phyloP scores from a whole-genome alignment of 1,284 basidiomycete genomes.

The Trametes sp. region DNA sequence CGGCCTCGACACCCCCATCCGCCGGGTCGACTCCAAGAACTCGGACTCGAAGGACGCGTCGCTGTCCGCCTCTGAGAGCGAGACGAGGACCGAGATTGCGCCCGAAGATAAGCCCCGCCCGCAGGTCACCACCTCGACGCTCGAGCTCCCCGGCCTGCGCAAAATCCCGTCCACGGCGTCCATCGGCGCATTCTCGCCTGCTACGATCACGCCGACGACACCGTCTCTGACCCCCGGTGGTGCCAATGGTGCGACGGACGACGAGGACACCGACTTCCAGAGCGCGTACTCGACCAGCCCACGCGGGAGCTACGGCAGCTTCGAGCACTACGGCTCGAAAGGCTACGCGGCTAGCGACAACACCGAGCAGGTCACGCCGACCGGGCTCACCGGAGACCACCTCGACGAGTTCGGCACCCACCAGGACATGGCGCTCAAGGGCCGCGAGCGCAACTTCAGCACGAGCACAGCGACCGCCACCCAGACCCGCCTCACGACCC shows the following conservation, averaged over 20 bases:
- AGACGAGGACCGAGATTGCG: constrained; percentile 28
- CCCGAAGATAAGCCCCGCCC: constrained; percentile 24
- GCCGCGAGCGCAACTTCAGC: constrained; percentile 40
- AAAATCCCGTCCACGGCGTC: constrained; percentile 45
- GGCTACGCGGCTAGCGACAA: constrained; percentile 27
- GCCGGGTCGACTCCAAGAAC: constrained; percentile 18
- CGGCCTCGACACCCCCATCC: constrained; percentile 30
- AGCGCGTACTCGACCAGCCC: constrained; percentile 82
- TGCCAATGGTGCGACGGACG: constrained; percentile 64
- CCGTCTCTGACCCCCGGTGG: constrained; percentile 51
- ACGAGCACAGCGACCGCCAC: constrained; percentile 41
- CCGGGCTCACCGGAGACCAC: constrained; percentile 28
- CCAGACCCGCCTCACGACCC: constrained; percentile 18
- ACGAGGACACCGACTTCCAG: constrained; percentile 85
- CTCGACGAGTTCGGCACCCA: constrained; percentile 34
- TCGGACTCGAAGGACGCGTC: constrained; percentile 13
- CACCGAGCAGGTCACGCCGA: constrained; percentile 39
- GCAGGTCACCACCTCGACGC: constrained; percentile 23
- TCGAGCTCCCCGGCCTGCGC: constrained; percentile 38
- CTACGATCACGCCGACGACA: constrained; percentile 46
- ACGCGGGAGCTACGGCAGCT: constrained; percentile 59
- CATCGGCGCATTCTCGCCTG: constrained; percentile 41
- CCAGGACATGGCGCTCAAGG: constrained; percentile 21
- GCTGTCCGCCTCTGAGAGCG: constrained; percentile 24
- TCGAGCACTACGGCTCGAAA: constrained; percentile 35